Evolutionary conservation across 805 yeast genomes (phyloP).

Genomic region (Sugiyamaella americana): DNA sequence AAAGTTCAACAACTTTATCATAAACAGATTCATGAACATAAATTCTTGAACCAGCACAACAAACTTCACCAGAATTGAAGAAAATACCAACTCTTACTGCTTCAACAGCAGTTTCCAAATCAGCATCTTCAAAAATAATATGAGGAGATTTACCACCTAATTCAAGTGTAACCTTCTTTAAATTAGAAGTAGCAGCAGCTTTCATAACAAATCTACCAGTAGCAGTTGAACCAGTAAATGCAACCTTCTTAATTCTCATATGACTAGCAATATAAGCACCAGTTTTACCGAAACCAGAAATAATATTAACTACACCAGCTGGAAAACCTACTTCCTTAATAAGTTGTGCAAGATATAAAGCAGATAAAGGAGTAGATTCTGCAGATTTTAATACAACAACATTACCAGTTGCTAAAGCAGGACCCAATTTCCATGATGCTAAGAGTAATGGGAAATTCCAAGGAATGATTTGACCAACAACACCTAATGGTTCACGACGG

Average conservation of each 20-base stretch:
- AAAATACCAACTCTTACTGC: constrained; percentile 75
- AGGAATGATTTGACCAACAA: constrained; percentile 64
- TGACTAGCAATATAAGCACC: constrained; percentile 66
- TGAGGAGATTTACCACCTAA: constrained; percentile 96
- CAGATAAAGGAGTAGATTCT: constrained; percentile 70
- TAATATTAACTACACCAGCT: constrained; percentile 65
- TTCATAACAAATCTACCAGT: constrained; percentile 78
- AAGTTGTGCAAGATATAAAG: constrained; percentile 52
- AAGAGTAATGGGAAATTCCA: constrained; percentile 69
- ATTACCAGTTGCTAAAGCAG: constrained; percentile 79
- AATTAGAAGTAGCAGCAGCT: constrained; percentile 61
- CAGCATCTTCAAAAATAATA: constrained; percentile 80
- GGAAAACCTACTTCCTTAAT: constrained; percentile 70
- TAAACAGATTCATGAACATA: constrained; percentile 80
- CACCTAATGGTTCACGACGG: constrained; percentile 61
- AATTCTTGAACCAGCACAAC: constrained; percentile 91
- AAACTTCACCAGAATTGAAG: constrained; percentile 93
- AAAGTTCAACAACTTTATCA: constrained; percentile 60
- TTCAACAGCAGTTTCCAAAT: constrained; percentile 67
- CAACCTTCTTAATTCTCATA: constrained; percentile 69
- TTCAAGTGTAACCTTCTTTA: constrained; percentile 88
- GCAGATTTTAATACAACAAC: constrained; percentile 67
- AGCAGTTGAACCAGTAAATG: constrained; percentile 92
- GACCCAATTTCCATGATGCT: constrained; percentile 80
- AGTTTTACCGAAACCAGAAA: constrained; percentile 63